Evolutionary conservation across 768 basidiomycete species (phyloP).

Genomic region (Postia placenta): DNA sequence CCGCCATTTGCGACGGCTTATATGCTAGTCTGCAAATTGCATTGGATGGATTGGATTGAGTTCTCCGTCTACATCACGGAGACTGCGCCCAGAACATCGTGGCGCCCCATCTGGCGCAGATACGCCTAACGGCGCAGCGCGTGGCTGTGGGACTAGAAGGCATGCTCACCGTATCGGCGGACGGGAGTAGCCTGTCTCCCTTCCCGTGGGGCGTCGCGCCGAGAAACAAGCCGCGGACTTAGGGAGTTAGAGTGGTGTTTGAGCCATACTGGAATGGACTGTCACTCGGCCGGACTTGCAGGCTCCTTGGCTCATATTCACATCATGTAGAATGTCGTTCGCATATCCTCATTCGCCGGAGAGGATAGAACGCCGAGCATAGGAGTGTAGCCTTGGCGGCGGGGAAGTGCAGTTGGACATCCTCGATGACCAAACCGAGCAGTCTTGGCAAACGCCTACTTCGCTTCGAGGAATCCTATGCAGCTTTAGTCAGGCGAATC

Average conservation of each 20-base stretch:
- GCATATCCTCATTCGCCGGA: too few species aligned
- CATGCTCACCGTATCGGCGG: not conserved
- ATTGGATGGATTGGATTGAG: not conserved
- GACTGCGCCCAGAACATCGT: not conserved
- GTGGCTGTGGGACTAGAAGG: constrained; percentile 1
- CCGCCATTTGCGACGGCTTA: not conserved
- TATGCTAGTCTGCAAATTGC: not conserved
- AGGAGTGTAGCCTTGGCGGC: constrained; percentile 1
- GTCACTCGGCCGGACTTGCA: not conserved
- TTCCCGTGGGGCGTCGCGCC: not conserved
- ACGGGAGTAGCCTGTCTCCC: not conserved
- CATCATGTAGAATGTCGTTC: too few species aligned
- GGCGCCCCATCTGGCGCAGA: not conserved
- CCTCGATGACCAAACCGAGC: not conserved
- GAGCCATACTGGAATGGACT: not conserved
- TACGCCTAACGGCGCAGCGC: constrained; percentile 1
- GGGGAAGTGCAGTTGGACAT: not conserved
- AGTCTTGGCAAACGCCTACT: not conserved
- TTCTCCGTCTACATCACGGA: not conserved
- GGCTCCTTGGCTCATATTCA: too few species aligned
- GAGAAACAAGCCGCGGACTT: not conserved
- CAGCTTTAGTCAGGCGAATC: not conserved
- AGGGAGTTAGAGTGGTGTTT: constrained; percentile 1
- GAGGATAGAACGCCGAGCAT: not conserved
- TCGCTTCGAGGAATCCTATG: not conserved